Conservation (phyloP, 306 rosid species). For the Vigna reflexopilosa region DNA sequence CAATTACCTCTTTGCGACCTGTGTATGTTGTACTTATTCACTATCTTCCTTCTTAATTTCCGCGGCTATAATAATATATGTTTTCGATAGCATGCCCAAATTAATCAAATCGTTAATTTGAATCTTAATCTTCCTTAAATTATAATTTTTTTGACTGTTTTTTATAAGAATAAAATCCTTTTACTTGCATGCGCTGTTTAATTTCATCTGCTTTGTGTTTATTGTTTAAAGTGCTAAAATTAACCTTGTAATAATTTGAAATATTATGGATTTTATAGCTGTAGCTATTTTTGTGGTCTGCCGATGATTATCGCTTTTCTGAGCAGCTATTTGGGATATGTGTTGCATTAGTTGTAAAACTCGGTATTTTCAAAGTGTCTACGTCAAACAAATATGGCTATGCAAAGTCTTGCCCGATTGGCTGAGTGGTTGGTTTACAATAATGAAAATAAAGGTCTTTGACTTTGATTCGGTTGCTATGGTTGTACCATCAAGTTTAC, state of each 20-base stretch:
- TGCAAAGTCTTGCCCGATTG: conserved; percentile 3
- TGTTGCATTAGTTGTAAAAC: conserved; percentile 30
- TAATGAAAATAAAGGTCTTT: conserved; percentile 2
- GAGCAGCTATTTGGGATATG: conserved; percentile 25
- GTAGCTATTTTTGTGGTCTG: conserved; percentile 14
- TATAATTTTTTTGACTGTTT: not conserved
- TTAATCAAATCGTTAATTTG: not conserved
- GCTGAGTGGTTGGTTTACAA: conserved; percentile 27
- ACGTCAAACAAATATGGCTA: conserved; percentile 22
- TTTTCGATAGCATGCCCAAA: not conserved
- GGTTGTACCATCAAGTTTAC: conserved; percentile 26
- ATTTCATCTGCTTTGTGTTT: not conserved
- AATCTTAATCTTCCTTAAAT: not conserved
- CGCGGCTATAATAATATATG: not conserved
- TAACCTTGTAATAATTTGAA: conserved; percentile 6
- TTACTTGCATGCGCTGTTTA: not conserved
- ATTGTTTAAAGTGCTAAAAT: not conserved
- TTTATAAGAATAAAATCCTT: not conserved
- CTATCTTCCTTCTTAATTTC: not conserved
- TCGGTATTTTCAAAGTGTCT: conserved; percentile 27
- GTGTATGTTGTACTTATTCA: conserved; percentile 54
- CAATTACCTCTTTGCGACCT: conserved; percentile 63
- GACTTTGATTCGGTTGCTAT: conserved; percentile 9
- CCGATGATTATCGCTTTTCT: conserved; percentile 6
- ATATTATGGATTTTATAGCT: not conserved